These are phyloP conservation scores for Chamaecyparis obtusa DNA, from an alignment of 75 land plant genomes.

Conservation along the genomic window DNA sequence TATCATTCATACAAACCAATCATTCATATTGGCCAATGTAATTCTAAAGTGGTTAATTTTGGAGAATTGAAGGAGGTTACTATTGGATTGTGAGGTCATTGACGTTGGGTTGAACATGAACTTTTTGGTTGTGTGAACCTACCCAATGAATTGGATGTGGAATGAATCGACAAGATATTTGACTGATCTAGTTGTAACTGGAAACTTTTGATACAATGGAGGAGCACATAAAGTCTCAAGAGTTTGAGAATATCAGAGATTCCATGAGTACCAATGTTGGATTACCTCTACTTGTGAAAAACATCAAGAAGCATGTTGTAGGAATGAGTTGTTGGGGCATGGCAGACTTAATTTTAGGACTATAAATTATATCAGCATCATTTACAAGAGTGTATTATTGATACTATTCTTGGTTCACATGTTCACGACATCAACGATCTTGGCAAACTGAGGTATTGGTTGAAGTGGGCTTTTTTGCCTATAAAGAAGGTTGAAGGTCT, in stretches of 20 bases:
- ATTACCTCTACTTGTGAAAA: slow-evolving; percentile 32
- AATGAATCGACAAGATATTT: background rate
- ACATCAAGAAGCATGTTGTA: slow-evolving; percentile 26
- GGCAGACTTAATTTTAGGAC: slow-evolving; percentile 41
- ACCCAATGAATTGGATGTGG: too few relatives aligned
- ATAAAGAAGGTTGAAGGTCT: too few relatives aligned
- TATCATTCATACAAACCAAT: too few relatives aligned
- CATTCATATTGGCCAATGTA: too few relatives aligned
- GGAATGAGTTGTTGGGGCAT: slow-evolving; percentile 49
- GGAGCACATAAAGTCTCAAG: background rate
- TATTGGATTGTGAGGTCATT: too few relatives aligned
- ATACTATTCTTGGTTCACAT: slow-evolving; percentile 37
- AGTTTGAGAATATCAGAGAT: background rate
- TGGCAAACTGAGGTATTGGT: too few relatives aligned
- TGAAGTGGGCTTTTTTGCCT: too few relatives aligned
- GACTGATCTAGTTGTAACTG: background rate
- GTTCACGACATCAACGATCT: slow-evolving; percentile 17
- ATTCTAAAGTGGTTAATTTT: too few relatives aligned
- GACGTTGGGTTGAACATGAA: too few relatives aligned
- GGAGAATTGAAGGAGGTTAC: too few relatives aligned
- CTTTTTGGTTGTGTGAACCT: too few relatives aligned
- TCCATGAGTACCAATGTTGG: slow-evolving; percentile 8
- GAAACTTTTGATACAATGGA: background rate
- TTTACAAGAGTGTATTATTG: slow-evolving; percentile 29
- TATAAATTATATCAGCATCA: slow-evolving; percentile 40